Percentiles rank a stretch among this genome's conserved stretches.
phyloP scores from a whole-genome alignment of 1,284 basidiomycete species.

The Naganishia cerealis region DNA sequence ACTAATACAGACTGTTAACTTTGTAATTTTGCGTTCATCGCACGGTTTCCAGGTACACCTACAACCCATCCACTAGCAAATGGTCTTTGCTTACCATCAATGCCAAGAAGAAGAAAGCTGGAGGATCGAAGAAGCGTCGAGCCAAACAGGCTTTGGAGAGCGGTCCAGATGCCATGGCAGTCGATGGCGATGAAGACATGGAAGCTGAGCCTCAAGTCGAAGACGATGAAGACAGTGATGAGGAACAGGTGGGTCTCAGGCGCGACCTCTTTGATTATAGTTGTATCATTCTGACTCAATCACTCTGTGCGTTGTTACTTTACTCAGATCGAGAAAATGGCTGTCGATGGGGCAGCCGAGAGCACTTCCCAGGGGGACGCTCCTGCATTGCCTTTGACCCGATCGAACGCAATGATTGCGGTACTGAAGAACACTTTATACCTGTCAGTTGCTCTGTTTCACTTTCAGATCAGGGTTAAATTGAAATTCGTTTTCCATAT shows the following conservation, averaged over 20 bases:
- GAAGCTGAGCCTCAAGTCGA: slow-evolving; percentile 48
- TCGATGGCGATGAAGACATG: slow-evolving; percentile 35
- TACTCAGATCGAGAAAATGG: slow-evolving; percentile 18
- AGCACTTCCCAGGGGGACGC: slow-evolving; percentile 66
- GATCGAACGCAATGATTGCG: slow-evolving; percentile 92
- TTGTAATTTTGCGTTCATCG: not conserved
- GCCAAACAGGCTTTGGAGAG: slow-evolving; percentile 36
- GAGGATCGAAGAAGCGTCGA: slow-evolving; percentile 40
- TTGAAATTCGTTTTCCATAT: not conserved
- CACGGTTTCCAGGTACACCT: slow-evolving; percentile 64
- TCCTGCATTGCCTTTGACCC: slow-evolving; percentile 68
- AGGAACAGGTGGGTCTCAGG: slow-evolving; percentile 5
- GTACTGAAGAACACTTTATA: slow-evolving; percentile 81
- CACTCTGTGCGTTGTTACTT: not conserved
- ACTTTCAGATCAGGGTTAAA: not conserved
- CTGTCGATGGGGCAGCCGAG: slow-evolving; percentile 21
- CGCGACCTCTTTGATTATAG: not conserved
- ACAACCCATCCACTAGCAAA: slow-evolving; percentile 61
- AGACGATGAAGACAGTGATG: slow-evolving; percentile 30
- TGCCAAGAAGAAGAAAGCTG: slow-evolving; percentile 46
- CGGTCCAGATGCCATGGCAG: slow-evolving; percentile 36
- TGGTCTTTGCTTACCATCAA: slow-evolving; percentile 31
- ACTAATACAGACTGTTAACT: not conserved
- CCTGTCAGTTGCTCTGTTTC: slow-evolving; percentile 61
- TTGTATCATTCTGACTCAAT: not conserved